Percentiles rank a stretch among this genome's conserved stretches.
phyloP scores from a whole-genome alignment of 805 yeast genomes.

The Candida corydali region DNA sequence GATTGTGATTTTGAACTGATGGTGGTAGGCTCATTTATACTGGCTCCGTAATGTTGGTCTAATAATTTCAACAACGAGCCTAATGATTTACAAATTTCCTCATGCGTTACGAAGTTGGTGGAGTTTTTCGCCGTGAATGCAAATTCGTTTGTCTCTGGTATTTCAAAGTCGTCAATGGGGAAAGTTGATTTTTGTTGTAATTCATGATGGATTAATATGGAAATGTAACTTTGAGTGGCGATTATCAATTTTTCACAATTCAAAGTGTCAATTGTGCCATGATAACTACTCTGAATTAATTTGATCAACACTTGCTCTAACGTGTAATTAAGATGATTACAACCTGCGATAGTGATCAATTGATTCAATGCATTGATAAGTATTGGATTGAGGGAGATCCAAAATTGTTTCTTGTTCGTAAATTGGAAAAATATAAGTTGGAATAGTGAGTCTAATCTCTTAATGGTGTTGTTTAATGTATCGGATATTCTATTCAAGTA shows the following conservation, averaged over 20 bases:
- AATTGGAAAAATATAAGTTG: slow-evolving; percentile 46
- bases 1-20: slow-evolving; percentile 11
- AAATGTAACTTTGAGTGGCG: slow-evolving; percentile 65
- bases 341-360: slow-evolving; percentile 73
- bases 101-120: slow-evolving; percentile 55
- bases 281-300: slow-evolving; percentile 57
- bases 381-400: slow-evolving; percentile 65
- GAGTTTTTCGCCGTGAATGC: slow-evolving; percentile 39
- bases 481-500: slow-evolving; percentile 83
- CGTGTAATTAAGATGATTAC: slow-evolving; percentile 70
- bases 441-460: slow-evolving; percentile 66
- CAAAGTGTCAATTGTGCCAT: slow-evolving; percentile 57
- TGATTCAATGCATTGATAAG: slow-evolving; percentile 67
- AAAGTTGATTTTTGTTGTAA: slow-evolving; percentile 60
- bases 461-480: slow-evolving; percentile 80
- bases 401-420: slow-evolving; percentile 57
- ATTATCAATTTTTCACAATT: slow-evolving; percentile 69
- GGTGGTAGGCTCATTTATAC: slow-evolving; percentile 24
- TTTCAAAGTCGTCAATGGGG: slow-evolving; percentile 46
- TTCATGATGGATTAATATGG: slow-evolving; percentile 63
- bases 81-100: slow-evolving; percentile 61
- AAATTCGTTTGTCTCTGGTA: slow-evolving; percentile 22
- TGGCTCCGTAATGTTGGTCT: slow-evolving; percentile 51
- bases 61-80: slow-evolving; percentile 53
- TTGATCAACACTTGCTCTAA: slow-evolving; percentile 76